Conservation (phyloP, 208 protist species). For the Crithidia fasciculata region DNA sequence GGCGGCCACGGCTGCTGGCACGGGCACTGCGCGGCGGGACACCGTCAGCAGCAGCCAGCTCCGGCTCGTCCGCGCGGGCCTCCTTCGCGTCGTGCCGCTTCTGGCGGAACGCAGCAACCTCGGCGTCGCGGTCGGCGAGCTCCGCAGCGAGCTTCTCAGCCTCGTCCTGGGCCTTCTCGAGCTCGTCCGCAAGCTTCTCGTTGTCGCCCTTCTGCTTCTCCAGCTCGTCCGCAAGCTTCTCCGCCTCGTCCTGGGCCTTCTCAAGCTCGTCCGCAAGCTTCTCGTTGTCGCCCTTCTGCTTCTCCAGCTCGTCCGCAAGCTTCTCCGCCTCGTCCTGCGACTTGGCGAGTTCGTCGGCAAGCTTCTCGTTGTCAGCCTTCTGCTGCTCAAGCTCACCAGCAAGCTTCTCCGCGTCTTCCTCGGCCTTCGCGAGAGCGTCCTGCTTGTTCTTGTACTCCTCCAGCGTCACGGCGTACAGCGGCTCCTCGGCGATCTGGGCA, state of each 20-base stretch:
- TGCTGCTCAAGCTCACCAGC: too few species aligned
- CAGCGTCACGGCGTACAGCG: neutral
- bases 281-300: constrained; percentile 2
- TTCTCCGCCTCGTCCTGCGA: constrained; percentile 5
- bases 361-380: too few species aligned
- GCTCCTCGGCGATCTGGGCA: neutral
- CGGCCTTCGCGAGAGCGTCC: neutral
- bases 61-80: neutral
- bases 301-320: neutral
- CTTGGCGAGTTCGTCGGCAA: neutral
- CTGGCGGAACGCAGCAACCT: neutral
- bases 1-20: constrained; percentile 5
- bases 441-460: constrained; percentile 13
- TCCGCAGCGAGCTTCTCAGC: neutral
- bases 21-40: neutral
- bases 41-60: neutral
- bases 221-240: constrained; percentile 2
- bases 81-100: neutral
- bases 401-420: too few species aligned
- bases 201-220: neutral
- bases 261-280: constrained; percentile 4
- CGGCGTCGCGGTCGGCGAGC: too few species aligned
- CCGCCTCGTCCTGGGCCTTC: neutral
- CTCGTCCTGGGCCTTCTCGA: too few species aligned
- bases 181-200: neutral